phyloP scores from a whole-genome alignment of 2,329 filamentous ascomycete genomes.

The Fusarium newnesense region DNA sequence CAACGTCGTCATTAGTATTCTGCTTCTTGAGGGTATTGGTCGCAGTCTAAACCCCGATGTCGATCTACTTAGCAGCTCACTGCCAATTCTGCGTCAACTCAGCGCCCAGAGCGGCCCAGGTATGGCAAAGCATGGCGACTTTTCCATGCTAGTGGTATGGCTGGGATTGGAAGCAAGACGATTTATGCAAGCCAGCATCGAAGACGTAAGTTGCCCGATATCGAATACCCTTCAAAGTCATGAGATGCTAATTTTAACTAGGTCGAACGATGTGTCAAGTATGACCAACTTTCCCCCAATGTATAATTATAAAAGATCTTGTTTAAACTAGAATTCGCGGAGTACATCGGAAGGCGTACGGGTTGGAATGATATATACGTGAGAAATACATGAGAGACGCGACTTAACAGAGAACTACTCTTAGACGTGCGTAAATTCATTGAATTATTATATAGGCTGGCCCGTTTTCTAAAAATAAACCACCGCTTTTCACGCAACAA shows the following conservation, averaged over 20 bases:
- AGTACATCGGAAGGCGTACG: constrained; percentile 29
- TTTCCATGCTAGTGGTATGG: constrained; percentile 91
- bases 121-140: constrained; percentile 77
- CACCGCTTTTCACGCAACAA: neutral
- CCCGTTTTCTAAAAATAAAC: neutral
- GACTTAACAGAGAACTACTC: neutral
- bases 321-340: neutral
- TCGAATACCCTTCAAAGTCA: neutral
- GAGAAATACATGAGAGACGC: neutral
- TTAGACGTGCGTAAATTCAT: constrained; percentile 9
- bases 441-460: constrained; percentile 4
- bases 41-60: constrained; percentile 85
- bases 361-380: neutral
- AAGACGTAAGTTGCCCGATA: constrained; percentile 71
- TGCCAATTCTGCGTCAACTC: constrained; percentile 90
- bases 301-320: constrained; percentile 62
- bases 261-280: constrained; percentile 91
- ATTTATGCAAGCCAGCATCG: constrained; percentile 89
- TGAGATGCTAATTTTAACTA: constrained; percentile 46
- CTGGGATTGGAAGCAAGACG: constrained; percentile 87
- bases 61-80: constrained; percentile 84
- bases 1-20: constrained; percentile 95
- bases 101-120: constrained; percentile 79
- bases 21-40: constrained; percentile 94
- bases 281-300: constrained; percentile 88